Conservation (phyloP, 2,329 filamentous ascomycete species). For the Exophiala lecanii-corni region DNA sequence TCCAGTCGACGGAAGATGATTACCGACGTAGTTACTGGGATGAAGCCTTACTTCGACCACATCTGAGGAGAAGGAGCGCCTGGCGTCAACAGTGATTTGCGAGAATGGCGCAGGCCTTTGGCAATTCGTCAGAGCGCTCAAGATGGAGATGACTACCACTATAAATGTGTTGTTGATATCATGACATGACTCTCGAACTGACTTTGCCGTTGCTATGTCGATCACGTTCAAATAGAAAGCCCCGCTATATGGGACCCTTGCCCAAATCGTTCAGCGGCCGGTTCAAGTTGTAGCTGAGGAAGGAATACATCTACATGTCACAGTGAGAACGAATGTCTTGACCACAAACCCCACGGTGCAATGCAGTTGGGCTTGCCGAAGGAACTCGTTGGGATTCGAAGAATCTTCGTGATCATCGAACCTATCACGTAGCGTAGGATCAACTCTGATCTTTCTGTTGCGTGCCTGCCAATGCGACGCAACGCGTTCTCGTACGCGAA, state of each 20-base stretch:
- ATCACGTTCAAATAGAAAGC: background rate
- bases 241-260: background rate
- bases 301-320: background rate
- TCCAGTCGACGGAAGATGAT: background rate
- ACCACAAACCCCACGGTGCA: background rate
- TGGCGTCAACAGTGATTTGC: background rate
- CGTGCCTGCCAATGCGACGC: background rate
- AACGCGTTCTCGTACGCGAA: background rate
- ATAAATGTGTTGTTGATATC: background rate
- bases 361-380: background rate
- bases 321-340: background rate
- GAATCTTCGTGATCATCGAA: background rate
- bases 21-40: background rate
- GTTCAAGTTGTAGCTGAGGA: background rate
- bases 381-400: background rate
- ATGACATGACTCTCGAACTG: background rate
- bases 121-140: background rate
- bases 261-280: background rate
- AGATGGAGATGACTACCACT: background rate
- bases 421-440: background rate
- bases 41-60: background rate
- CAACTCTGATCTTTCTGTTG: background rate
- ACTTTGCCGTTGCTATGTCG: background rate
- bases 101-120: background rate
- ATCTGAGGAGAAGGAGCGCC: background rate